Base-by-base conservation (phyloP, 2,329 filamentous ascomycete species). In the Thyridium curvatum region DNA sequence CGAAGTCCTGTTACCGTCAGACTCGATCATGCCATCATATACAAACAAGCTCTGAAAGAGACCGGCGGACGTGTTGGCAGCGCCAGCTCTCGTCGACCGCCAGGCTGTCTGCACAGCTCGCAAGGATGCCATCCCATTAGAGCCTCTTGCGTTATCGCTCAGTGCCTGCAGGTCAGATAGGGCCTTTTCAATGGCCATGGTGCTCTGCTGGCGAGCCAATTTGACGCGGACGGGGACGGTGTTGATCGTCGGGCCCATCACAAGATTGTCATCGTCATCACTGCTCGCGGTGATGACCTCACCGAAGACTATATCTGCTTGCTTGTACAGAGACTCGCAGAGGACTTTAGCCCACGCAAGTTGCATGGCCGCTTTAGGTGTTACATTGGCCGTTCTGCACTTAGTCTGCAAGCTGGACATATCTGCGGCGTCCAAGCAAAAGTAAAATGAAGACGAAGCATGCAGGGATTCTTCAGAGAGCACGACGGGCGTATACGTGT, bases 1-100 rank as follows among this genome's bases (percentile, higher is more conserved):
- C 21, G 6, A 6, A 6, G 21, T 26, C 6, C 21, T 10, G 21
- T 26, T 10, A 10, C 21, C 10, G 21, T 16, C 17, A 16, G 28
- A 10, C 28, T 28, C 29, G n/a, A 46, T 40, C n/a, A 44, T 41
- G 12, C 47, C 50, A 18, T 52, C 49, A 21, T 49, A 52, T 4
- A 52, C 50, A 34, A 52, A 52, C 30, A 52, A 30, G 36, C 50
- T 52, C 31, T 52, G 46, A 40, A 52, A 52, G 1, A 52, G 46
- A 14, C 41, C 42, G 0, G 41, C 38, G 2, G 45, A 18, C 10
- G 40, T 35, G 16, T 43, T 31, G 3, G 38, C 34, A 13, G 17
- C 30, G 21, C 38, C 41, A 4, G 30, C 18, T 4, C 44, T 37
- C 15, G 49, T 48, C 8, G 43, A 47, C 35, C 49, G 41, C 50